Evolutionary conservation across 805 yeast species (phyloP), one percentile per base, ranked within the genome.

Genomic region (Metschnikowia colocasiae): DNA sequence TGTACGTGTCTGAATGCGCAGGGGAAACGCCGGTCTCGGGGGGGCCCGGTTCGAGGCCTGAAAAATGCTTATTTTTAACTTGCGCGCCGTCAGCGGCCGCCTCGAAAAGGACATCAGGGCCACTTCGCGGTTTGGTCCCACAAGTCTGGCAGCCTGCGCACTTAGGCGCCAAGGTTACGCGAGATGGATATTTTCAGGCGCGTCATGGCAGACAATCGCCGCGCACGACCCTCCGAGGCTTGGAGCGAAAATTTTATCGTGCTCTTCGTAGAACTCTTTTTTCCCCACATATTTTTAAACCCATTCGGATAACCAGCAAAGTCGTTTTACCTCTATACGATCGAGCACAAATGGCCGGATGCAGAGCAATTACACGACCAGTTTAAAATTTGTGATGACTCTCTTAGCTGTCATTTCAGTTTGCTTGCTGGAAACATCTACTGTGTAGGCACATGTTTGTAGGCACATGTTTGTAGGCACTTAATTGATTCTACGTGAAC

Each of bases 321-420:
- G 64, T 74, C 69, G 61, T 45, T 29, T 40, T 59, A 50, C 62
- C 57, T 56, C 72, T 55, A 56, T 72, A 70, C 67, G 67, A 74
- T 65, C 58, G 55, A 69, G 77, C 77, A 72, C 45, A 71, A 72
- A 72, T 72, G 77, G 77, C 77, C 67, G 68, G 72, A 72, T 66
- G 76, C 65, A 72, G 75, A 72, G 47, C 47, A 58, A 50, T 34
- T 46, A 26, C 19, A 51, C 9, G 10, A n/a, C 65, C 61, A 59
- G 63, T 58, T 55, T 61, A 65, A 63, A 69, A 71, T 71, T 73
- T 67, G 64, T 55, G 23, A 46, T 47, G 44, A 50, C 43, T 16
- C 45, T 23, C 38, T 41, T 25, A 19, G 47, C 55, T 51, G 57
- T 52, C 51, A 39, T 50, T 43, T 51, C 65, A 69, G 73, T 72